Evolutionary conservation across 352 stramenopile genomes (phyloP), one percentile per base, ranked within the genome.

Genomic region (Phytophthora constricta): DNA sequence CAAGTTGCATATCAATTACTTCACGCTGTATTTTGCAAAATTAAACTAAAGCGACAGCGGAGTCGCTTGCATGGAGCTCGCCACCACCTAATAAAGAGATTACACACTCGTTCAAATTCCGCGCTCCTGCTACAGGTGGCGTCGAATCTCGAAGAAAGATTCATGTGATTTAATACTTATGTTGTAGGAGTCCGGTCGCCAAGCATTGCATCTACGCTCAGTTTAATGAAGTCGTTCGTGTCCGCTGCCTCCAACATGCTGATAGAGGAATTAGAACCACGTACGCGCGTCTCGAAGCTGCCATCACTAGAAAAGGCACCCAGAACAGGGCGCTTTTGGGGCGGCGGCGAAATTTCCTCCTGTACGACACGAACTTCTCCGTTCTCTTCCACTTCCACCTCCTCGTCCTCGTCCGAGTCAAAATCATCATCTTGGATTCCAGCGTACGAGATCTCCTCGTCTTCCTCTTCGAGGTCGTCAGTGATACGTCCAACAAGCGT

Each of bases 401-500:
- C 72, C 42, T 82, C 70, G 10, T 77, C 72, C 42, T 82, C 70
- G 10, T 74, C 62, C 28, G 63, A 68, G 43, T 79, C 65, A 33
- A 69, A 66, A 27, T 76, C 69, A 19, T 78, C 73, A 46, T 76
- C 69, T 20, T 73, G 58, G 26, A 82, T 72, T n/a, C 70, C 70
- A 16, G 62, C 67, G 50, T 76, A 80, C n/a, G 58, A 76, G 33
- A 73, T 43, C 16, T 74, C 72, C 26, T 78, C 68, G 39, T 86
- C 78, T 27, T 86, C 80, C 28, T 89, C 80, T 5, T 86, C 50
- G 0, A 83, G 57, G 42, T 93, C 84, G 59, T 93, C 85, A 19
- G 79, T 84, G 61, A 91, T 79, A 0, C 78, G 66, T 1, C 81
- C 74, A 27, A 91, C 82, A 7, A 91, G 52, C 16, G 80, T 77